phyloP scores from a whole-genome alignment of 2,329 filamentous ascomycete species.

The Drechslera avenae region DNA sequence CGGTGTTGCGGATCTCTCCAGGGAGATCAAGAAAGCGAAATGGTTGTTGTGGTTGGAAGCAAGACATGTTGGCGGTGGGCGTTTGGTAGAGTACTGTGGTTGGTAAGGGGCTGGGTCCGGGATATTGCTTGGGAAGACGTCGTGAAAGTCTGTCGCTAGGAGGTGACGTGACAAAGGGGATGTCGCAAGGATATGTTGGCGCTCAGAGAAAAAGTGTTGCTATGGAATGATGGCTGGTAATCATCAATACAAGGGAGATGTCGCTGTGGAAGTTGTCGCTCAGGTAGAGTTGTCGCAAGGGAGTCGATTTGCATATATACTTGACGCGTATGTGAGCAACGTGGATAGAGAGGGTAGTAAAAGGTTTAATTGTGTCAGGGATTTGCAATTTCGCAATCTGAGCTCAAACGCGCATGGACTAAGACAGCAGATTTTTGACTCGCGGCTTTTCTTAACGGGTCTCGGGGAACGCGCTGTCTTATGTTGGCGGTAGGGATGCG shows the following conservation, averaged over 20 bases:
- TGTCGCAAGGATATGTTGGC: constrained; percentile 14
- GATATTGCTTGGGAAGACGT: constrained; percentile 2
- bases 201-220: constrained; percentile 22
- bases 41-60: constrained; percentile 16
- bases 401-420: constrained; percentile 17
- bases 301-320: constrained; percentile 25
- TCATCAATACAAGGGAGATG: constrained; percentile 8
- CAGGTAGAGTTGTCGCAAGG: constrained; percentile 13
- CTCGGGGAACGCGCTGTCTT: constrained; percentile 29
- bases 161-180: constrained; percentile 5
- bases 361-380: constrained; percentile 22
- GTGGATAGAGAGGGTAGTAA: constrained; percentile 20
- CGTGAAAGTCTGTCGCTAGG: constrained; percentile 10
- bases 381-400: constrained; percentile 26
- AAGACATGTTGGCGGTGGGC: constrained; percentile 20
- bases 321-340: constrained; percentile 16
- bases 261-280: constrained; percentile 27
- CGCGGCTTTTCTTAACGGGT: constrained; percentile 15
- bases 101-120: neutral
- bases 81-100: neutral
- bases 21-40: constrained; percentile 37
- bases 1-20: constrained; percentile 32
- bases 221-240: constrained; percentile 17
- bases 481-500: constrained; percentile 24
- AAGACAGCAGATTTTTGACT: constrained; percentile 12